Base-by-base conservation (phyloP, 2,329 filamentous ascomycete genomes). In the Domatiomyces catenatus region DNA sequence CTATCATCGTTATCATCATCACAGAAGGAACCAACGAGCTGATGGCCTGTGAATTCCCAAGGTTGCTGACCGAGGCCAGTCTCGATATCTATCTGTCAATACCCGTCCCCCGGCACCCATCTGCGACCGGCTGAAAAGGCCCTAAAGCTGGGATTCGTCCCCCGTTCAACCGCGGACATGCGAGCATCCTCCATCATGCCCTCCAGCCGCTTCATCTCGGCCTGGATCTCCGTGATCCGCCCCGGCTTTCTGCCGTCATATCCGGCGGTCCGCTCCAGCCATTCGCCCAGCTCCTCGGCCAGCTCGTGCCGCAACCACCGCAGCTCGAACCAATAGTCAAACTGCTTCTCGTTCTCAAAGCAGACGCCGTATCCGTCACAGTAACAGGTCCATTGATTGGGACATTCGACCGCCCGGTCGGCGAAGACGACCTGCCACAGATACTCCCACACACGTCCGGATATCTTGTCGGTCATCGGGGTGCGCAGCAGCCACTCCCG, bases 351-450 rank as follows among this genome's bases (percentile, higher is more conserved):
- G 3, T 68, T 69, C 8, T 72, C 75, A 55, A 81, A 81, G 59
- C 80, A 83, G 8, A 77, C 64, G 1, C 80, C 79, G 47, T 75
- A 83, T 5, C 76, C 77, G 53, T 82, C 78, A 60, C 80, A 83
- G 54, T 79, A 79, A 64, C 80, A 83, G 0, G 74, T 63, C 50
- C 75, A 69, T 64, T 79, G 74, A 26, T 64, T 63, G 2, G 70
- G 69, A 51, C 72, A 75, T 44, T 68, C 59, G 22, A 67, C 63
- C 12, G 63, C 58, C 44, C 70, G 53, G 1, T 72, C 74, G 0
- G 76, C 75, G 60, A 81, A 82, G 12, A 81, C 69, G 52, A 73
- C 77, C 52, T 80, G 77, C 79, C 79, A 82, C 1, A 80, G 63
- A 59, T 81, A 81, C 61, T 82, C 79, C 68, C 77, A 81, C 15